Conservation (phyloP, 148 eudicot genomes). For the Euryodendron excelsum region DNA sequence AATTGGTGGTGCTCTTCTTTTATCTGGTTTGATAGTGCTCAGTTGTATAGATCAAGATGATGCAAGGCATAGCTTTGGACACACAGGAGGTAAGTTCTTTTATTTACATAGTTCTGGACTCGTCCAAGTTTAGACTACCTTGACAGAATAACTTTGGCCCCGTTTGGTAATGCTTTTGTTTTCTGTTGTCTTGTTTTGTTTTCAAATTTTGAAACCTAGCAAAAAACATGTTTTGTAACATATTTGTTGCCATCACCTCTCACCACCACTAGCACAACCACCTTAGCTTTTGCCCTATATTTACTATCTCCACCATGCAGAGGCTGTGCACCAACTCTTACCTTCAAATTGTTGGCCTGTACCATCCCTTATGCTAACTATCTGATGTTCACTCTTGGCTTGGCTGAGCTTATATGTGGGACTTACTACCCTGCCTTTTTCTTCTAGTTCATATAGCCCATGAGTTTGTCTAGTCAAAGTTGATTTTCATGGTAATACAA, state of each 20-base stretch:
- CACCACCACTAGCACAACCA: too few species aligned
- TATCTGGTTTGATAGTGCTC: slow-evolving; percentile 64
- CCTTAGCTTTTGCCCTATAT: too few species aligned
- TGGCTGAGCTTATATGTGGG: not conserved
- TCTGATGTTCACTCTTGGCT: not conserved
- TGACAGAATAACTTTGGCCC: too few species aligned
- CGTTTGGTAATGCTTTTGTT: too few species aligned
- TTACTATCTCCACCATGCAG: not conserved
- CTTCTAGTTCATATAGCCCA: not conserved
- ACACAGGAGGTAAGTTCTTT: slow-evolving; percentile 64
- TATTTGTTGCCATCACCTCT: too few species aligned
- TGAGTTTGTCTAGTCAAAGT: not conserved
- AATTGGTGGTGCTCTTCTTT: slow-evolving; percentile 62
- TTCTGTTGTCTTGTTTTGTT: too few species aligned
- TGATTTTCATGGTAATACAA: not conserved
- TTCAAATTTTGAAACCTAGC: too few species aligned
- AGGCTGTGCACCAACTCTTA: too few species aligned
- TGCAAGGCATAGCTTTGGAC: slow-evolving; percentile 88
- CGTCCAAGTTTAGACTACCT: too few species aligned
- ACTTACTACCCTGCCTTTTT: not conserved
- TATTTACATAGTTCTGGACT: too few species aligned
- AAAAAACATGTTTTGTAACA: too few species aligned
- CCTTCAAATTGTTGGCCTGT: not conserved
- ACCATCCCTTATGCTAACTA: not conserved
- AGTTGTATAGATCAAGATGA: slow-evolving; percentile 89